Evolutionary conservation across 352 stramenopile species (phyloP).

Genomic region (Globisporangium spiculum): DNA sequence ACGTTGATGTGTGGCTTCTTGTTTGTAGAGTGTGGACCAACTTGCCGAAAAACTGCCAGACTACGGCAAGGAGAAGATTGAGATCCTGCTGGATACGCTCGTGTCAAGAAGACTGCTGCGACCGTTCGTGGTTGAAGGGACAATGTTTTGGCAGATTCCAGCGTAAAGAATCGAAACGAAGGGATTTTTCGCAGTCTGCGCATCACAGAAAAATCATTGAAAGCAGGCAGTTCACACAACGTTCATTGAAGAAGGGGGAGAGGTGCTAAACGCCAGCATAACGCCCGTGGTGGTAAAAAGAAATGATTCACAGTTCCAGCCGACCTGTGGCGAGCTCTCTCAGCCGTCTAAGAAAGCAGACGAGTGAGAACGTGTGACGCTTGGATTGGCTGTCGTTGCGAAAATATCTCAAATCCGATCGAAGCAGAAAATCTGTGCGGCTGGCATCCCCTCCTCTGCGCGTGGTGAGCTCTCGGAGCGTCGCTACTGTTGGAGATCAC

Average conservation of each 20-base stretch:
- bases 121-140: constrained; percentile 81
- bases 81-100: constrained; percentile 75
- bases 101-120: constrained; percentile 73
- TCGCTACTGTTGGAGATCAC: not conserved
- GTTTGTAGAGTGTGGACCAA: constrained; percentile 61
- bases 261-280: not conserved
- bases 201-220: not conserved
- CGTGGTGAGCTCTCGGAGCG: too few relatives aligned
- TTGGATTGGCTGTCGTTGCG: constrained; percentile 4
- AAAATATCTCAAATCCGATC: constrained; percentile 4
- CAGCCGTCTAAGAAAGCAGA: not conserved
- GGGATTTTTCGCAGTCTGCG: not conserved
- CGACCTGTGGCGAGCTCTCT: constrained; percentile 2
- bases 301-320: not conserved
- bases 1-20: not conserved
- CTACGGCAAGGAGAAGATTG: constrained; percentile 67
- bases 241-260: not conserved
- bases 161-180: constrained; percentile 17
- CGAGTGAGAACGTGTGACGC: not conserved
- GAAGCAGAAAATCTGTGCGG: not conserved
- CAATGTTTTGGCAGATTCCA: constrained; percentile 81
- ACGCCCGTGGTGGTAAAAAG: not conserved
- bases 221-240: not conserved
- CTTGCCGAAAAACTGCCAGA: constrained; percentile 64
- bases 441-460: not conserved